Base-by-base conservation (phyloP, 805 yeast species). In the Pichia membranifaciens region DNA sequence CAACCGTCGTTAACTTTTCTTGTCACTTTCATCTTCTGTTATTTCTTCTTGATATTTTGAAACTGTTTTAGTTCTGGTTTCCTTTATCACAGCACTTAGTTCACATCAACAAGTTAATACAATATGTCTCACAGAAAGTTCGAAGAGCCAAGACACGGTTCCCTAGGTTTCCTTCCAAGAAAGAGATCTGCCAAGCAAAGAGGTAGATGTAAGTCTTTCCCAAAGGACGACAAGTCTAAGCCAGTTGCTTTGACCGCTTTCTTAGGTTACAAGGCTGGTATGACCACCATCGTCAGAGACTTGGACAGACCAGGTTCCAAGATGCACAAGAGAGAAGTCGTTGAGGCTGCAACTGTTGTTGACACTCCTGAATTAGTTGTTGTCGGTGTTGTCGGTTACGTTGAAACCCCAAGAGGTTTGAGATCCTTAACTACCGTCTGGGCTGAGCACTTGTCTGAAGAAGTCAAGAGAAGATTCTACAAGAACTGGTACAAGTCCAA, bases 111-210 rank as follows among this genome's bases (percentile, higher is more conserved):
- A 43, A 43, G 32, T 37, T 12, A 45, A 23, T 20, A 34, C 54
- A 56, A 66, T 56, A 93, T 93, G 99, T 93, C 99, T 75, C 99
- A 93, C 93, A 88, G 99, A 86, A 93, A 93, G 85, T 93, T 72
- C 93, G 98, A 93, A 87, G 95, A 93, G 68, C 99, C 99, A 82
- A 89, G 99, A 82, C 98, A 93, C 90, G 99, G 99, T 78, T 91
- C 96, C 75, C 81, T 93, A 74, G 99, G 98, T 72, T 93, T 89
- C 96, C 81, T 85, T 68, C 99, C 99, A 85, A 89, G 96, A 84
- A 93, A 93, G 96, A 89, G 99, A 83, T 89, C 98, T 72, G 83
- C 95, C 75, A 80, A 85, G 72, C 93, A 88, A 80, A 87, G 96
- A 82, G 99, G 96, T 78, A 90, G 87, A 81, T 93, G 90, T 72